These are phyloP conservation scores for Dryadomyces quercivorus DNA, from an alignment of 2,329 filamentous ascomycete genomes.

Conservation along the genomic window DNA sequence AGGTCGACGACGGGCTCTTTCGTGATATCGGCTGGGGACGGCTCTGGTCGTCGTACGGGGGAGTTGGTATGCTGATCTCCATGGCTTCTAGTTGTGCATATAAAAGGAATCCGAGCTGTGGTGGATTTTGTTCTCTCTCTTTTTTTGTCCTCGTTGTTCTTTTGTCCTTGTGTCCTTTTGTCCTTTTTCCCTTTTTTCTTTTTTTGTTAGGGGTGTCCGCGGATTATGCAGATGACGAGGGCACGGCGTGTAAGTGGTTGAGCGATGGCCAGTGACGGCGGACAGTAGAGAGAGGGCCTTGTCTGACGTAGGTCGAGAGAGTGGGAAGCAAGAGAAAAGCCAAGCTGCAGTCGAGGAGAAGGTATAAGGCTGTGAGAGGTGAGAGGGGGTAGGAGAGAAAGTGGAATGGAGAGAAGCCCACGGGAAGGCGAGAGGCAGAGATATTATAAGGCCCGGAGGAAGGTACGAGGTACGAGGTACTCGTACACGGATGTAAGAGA, in stretches of 20 bases:
- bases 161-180: too few species aligned
- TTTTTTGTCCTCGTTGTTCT: background rate
- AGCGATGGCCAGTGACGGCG: background rate
- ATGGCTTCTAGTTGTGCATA: slow-evolving; percentile 19
- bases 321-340: background rate
- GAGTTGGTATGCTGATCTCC: slow-evolving; percentile 39
- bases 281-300: background rate
- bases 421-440: background rate
- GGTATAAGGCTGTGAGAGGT: background rate
- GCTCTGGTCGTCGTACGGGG: slow-evolving; percentile 33
- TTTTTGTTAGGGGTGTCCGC: background rate
- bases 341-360: background rate
- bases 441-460: background rate
- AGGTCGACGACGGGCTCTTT: slow-evolving; percentile 30
- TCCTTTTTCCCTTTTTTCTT: background rate
- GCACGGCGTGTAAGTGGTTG: background rate
- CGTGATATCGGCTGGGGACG: slow-evolving; percentile 15
- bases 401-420: background rate
- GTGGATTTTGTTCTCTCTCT: background rate
- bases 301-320: background rate
- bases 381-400: background rate
- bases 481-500: background rate
- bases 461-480: slow-evolving; percentile 3
- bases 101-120: background rate
- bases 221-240: background rate